Percentiles rank a stretch among this genome's conserved stretches.
phyloP scores from a whole-genome alignment of 768 basidiomycete genomes.

The Lactarius akahatsu region DNA sequence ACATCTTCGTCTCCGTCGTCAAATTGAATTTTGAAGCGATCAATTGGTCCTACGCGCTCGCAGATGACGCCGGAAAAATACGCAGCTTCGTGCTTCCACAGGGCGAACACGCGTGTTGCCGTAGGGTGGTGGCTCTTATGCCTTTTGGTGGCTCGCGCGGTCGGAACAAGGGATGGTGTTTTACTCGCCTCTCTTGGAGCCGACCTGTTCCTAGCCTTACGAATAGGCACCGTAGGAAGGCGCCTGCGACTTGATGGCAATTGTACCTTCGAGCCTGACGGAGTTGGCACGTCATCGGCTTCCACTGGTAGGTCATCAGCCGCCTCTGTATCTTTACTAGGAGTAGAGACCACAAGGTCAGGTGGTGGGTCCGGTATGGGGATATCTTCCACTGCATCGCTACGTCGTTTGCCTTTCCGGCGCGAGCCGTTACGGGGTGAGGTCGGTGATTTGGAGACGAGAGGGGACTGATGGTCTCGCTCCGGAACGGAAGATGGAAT shows the following conservation, averaged over 20 bases:
- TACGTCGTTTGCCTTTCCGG: conserved; percentile 8
- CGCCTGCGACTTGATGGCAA: conserved; percentile 50
- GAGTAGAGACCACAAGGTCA: conserved; percentile 29
- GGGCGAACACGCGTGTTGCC: conserved; percentile 65
- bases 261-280: conserved; percentile 28
- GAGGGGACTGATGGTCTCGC: conserved; percentile 40
- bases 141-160: conserved; percentile 27
- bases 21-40: conserved; percentile 55
- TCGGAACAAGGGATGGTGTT: conserved; percentile 31
- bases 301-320: conserved; percentile 46
- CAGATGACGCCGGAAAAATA: conserved; percentile 63
- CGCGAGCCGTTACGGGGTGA: not conserved
- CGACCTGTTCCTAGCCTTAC: conserved; percentile 33
- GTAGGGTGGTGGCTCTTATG: conserved; percentile 26
- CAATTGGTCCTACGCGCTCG: conserved; percentile 32
- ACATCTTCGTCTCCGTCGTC: conserved; percentile 57
- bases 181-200: conserved; percentile 29
- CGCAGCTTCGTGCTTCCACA: conserved; percentile 59
- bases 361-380: conserved; percentile 7
- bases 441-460: conserved; percentile 20
- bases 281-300: conserved; percentile 30
- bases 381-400: not conserved
- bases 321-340: conserved; percentile 44
- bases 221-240: conserved; percentile 29
- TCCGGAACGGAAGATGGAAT: conserved; percentile 59